Conservation (phyloP, 805 yeast genomes). For the Torulaspora maleeae region DNA sequence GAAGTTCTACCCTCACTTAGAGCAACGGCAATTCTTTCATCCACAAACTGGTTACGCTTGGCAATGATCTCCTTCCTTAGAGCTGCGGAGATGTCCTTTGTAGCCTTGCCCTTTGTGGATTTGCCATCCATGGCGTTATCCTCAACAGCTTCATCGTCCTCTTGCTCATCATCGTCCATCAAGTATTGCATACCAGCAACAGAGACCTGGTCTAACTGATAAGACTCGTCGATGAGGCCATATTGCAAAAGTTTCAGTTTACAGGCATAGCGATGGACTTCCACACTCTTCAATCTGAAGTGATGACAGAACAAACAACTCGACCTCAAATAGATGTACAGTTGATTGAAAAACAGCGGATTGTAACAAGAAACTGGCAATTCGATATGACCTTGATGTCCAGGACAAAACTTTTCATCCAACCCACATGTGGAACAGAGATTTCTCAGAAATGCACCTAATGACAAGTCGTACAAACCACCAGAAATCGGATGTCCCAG, state of each 20-base stretch:
- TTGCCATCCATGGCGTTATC: constrained; percentile 23
- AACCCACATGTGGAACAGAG: constrained; percentile 94
- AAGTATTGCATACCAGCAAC: constrained; percentile 32
- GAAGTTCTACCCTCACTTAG: constrained; percentile 70
- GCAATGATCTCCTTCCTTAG: constrained; percentile 46
- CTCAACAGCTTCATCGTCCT: constrained; percentile 42
- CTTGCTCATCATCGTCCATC: constrained; percentile 45
- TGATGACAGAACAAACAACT: constrained; percentile 88
- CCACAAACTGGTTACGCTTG: constrained; percentile 66
- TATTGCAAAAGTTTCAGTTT: constrained; percentile 78
- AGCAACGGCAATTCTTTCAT: constrained; percentile 65
- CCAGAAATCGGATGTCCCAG: constrained; percentile 93
- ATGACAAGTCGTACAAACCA: constrained; percentile 90
- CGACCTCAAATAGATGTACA: constrained; percentile 77
- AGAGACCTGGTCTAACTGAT: constrained; percentile 62
- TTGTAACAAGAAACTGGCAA: constrained; percentile 93
- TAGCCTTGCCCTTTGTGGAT: constrained; percentile 11
- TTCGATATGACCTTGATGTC: constrained; percentile 97
- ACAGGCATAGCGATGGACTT: constrained; percentile 71
- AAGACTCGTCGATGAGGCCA: constrained; percentile 77
- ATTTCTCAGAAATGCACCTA: constrained; percentile 89
- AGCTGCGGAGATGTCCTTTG: constrained; percentile 39
- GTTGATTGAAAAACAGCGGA: constrained; percentile 88
- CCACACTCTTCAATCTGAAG: constrained; percentile 64
- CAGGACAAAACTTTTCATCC: constrained; percentile 92